phyloP scores from a whole-genome alignment of 106 monocot species.

The Posidonia australis region DNA sequence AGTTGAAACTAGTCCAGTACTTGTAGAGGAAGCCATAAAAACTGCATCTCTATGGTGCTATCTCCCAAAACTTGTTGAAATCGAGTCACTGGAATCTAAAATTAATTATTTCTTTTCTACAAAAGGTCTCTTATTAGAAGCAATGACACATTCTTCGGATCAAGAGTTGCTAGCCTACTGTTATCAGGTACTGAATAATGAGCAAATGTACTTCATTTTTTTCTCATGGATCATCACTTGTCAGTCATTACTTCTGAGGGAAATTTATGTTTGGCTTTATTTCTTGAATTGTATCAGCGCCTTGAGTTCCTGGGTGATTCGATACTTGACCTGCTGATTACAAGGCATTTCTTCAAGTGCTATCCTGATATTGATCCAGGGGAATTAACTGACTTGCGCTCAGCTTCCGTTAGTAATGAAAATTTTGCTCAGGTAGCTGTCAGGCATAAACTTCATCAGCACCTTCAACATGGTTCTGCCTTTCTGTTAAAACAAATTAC shows the following conservation, averaged over 20 bases:
- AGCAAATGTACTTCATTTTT: too few species aligned
- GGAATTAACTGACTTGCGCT: slow-evolving; percentile 72
- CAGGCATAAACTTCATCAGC: slow-evolving; percentile 56
- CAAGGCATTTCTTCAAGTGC: slow-evolving; percentile 52
- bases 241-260: not conserved
- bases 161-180: slow-evolving; percentile 45
- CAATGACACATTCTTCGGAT: slow-evolving; percentile 67
- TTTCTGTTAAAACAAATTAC: slow-evolving; percentile 59
- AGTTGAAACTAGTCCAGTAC: slow-evolving; percentile 20
- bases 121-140: slow-evolving; percentile 80
- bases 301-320: slow-evolving; percentile 92
- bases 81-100: slow-evolving; percentile 60
- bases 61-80: slow-evolving; percentile 33
- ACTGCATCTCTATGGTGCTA: slow-evolving; percentile 25
- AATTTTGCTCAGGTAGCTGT: slow-evolving; percentile 75
- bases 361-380: slow-evolving; percentile 70
- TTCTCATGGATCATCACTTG: too few species aligned
- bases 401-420: slow-evolving; percentile 84
- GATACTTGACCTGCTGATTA: slow-evolving; percentile 68
- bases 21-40: slow-evolving; percentile 41
- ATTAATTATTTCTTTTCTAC: slow-evolving; percentile 44
- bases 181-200: slow-evolving; percentile 49
- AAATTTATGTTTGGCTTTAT: not conserved
- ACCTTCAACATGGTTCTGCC: slow-evolving; percentile 72
- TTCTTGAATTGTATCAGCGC: slow-evolving; percentile 30